Evolutionary conservation across 768 basidiomycete genomes (phyloP).

Genomic region (Hygrocybe coccinea): DNA sequence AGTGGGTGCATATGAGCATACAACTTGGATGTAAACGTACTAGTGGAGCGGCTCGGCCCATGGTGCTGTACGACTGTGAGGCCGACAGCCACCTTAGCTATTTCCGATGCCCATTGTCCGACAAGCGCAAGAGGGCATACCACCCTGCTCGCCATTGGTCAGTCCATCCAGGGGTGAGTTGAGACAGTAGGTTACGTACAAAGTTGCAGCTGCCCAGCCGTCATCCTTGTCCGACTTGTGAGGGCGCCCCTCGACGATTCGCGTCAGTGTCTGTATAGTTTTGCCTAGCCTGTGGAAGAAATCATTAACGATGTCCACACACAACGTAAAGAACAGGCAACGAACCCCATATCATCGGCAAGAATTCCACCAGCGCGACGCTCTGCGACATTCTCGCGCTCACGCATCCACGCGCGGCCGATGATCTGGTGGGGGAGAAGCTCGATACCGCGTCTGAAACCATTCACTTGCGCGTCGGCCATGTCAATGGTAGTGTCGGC

Average conservation of each 20-base stretch:
- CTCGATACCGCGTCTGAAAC: conserved; percentile 63
- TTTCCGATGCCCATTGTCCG: conserved; percentile 87
- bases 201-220: conserved; percentile 66
- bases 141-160: conserved; percentile 47
- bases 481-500: conserved; percentile 54
- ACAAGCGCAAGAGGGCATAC: conserved; percentile 85
- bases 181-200: conserved; percentile 44
- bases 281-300: conserved; percentile 60
- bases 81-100: conserved; percentile 61
- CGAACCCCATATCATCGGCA: conserved; percentile 86
- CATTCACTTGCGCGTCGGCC: conserved; percentile 67
- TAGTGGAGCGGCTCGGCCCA: conserved; percentile 64
- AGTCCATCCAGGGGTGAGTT: neutral
- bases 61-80: conserved; percentile 80
- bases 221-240: conserved; percentile 63
- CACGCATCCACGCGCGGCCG: conserved; percentile 82
- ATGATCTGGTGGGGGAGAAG: conserved; percentile 86
- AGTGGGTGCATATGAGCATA: neutral
- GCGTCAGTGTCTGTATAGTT: conserved; percentile 85
- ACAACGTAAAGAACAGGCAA: conserved; percentile 2
- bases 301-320: neutral
- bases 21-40: conserved; percentile 34
- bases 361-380: conserved; percentile 84
- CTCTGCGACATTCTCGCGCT: conserved; percentile 61
- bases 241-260: conserved; percentile 79